Conservation (phyloP, 2,329 filamentous ascomycete genomes). For the Alternaria sp. region DNA sequence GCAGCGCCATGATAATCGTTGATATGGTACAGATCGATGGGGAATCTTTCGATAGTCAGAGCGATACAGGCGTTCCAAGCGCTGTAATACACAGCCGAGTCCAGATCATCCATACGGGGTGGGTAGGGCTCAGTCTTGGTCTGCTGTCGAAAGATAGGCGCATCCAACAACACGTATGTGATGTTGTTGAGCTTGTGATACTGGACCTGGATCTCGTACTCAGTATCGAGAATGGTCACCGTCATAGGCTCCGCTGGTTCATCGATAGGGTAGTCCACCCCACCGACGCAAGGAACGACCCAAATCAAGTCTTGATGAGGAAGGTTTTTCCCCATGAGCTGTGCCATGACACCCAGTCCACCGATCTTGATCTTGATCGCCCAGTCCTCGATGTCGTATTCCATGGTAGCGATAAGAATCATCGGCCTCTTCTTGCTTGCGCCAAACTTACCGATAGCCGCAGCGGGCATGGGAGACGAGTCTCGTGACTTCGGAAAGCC, state of each 20-base stretch:
- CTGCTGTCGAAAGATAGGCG: slow-evolving; percentile 55
- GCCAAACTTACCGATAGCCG: background rate
- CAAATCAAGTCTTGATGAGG: background rate
- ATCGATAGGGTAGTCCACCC: background rate
- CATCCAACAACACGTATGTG: slow-evolving; percentile 71
- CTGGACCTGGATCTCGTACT: slow-evolving; percentile 68
- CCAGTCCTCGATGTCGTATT: background rate
- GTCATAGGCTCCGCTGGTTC: slow-evolving; percentile 64
- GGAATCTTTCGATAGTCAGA: slow-evolving; percentile 66
- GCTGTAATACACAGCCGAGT: slow-evolving; percentile 72
- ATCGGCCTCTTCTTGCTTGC: background rate
- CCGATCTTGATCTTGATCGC: background rate
- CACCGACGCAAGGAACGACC: background rate
- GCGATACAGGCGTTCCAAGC: slow-evolving; percentile 76
- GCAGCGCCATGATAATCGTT: background rate
- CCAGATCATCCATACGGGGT: slow-evolving; percentile 73
- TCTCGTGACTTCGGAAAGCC: background rate
- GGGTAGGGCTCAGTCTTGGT: background rate
- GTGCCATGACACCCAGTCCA: background rate
- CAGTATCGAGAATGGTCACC: slow-evolving; percentile 66
- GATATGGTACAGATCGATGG: background rate
- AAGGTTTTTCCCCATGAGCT: background rate
- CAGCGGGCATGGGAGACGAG: background rate
- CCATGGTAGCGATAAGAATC: background rate
- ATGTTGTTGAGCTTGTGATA: slow-evolving; percentile 70